phyloP scores from a whole-genome alignment of 176 grass and related monocot species.

The Oryza glaberrima region DNA sequence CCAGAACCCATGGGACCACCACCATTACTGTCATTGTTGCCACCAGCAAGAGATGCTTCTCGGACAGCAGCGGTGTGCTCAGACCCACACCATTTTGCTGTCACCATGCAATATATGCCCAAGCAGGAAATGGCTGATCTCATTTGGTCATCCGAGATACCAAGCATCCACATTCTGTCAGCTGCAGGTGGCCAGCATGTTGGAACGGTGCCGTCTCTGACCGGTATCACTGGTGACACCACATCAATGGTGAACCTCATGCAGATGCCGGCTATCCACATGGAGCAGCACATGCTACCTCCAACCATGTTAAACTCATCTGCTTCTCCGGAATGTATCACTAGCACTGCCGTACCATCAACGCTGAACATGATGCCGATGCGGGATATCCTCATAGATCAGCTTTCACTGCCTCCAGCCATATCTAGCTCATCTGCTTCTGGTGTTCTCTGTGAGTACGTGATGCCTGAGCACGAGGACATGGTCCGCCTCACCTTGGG shows the following conservation, averaged over 20 bases:
- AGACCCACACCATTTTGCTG: not conserved
- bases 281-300: too few species aligned
- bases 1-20: not conserved
- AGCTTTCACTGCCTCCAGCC: not conserved
- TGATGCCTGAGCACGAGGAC: not conserved
- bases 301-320: too few species aligned
- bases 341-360: not conserved
- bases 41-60: not conserved
- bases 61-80: not conserved
- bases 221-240: too few species aligned
- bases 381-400: not conserved
- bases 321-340: too few species aligned
- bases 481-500: not conserved
- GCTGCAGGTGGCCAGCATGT: too few species aligned
- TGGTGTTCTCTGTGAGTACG: not conserved
- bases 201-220: too few species aligned
- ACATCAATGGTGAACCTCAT: too few species aligned
- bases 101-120: not conserved
- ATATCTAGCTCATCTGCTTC: not conserved
- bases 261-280: too few species aligned
- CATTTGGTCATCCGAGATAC: not conserved
- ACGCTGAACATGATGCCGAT: not conserved
- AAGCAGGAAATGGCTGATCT: not conserved
- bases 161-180: not conserved
- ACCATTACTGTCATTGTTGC: not conserved